Conservation (phyloP, 2,329 filamentous ascomycete genomes). For the Beauveria australis region DNA sequence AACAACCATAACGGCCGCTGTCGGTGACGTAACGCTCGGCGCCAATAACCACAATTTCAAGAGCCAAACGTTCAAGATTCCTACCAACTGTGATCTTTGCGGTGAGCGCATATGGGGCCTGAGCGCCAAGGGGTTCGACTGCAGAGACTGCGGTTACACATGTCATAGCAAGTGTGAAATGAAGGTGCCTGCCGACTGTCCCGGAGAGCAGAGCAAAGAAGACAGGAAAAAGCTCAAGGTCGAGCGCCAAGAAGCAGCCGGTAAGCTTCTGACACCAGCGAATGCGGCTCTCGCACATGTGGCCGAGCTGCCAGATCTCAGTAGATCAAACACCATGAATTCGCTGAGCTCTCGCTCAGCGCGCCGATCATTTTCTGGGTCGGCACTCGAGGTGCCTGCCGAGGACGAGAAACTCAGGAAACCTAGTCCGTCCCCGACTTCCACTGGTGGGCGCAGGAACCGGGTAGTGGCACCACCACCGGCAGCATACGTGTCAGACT, state of each 20-base stretch:
- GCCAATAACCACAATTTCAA: slow-evolving; percentile 97
- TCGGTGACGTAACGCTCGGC: slow-evolving; percentile 86
- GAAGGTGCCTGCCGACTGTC: slow-evolving; percentile 94
- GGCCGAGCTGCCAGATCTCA: slow-evolving; percentile 60
- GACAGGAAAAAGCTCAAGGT: slow-evolving; percentile 90
- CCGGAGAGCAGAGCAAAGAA: slow-evolving; percentile 87
- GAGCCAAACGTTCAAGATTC: slow-evolving; percentile 97
- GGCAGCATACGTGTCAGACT: slow-evolving; percentile 65
- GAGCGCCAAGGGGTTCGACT: slow-evolving; percentile 93
- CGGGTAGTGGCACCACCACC: slow-evolving; percentile 85
- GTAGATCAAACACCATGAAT: slow-evolving; percentile 79
- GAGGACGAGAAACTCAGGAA: neutral
- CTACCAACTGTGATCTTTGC: slow-evolving; percentile 95
- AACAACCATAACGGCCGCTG: slow-evolving; percentile 79
- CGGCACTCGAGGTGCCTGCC: slow-evolving; percentile 29
- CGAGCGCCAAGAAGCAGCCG: slow-evolving; percentile 73
- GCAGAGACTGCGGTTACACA: slow-evolving; percentile 91
- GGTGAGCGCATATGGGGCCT: slow-evolving; percentile 96
- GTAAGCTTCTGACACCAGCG: slow-evolving; percentile 44
- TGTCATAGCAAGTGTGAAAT: slow-evolving; percentile 99
- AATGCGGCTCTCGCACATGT: slow-evolving; percentile 33
- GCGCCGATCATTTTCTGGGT: slow-evolving; percentile 64
- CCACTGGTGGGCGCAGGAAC: slow-evolving; percentile 42
- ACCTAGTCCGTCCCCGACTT: slow-evolving; percentile 7
- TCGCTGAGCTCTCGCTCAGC: slow-evolving; percentile 81